Percentiles rank a stretch among this genome's conserved stretches.
phyloP scores from a whole-genome alignment of 768 basidiomycete species.

The Trichaptum fuscoviolaceum region DNA sequence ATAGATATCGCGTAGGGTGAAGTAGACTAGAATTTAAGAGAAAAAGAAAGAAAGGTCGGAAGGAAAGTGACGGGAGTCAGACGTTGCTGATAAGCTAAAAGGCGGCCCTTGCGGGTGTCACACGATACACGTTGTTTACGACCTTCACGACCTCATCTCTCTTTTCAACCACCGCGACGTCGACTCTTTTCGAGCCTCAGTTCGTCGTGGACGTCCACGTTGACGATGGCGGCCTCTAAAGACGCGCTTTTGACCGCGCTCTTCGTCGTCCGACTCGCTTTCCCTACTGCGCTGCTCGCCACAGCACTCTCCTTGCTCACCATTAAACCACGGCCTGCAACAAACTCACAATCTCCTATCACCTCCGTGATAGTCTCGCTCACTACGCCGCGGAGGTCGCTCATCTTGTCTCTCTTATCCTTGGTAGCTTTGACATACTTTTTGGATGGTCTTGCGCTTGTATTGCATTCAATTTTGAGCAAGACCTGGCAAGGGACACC shows the following conservation, averaged over 20 bases:
- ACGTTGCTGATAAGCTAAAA: neutral
- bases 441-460: slow-evolving; percentile 70
- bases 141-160: slow-evolving; percentile 4
- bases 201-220: slow-evolving; percentile 10
- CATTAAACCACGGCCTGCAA: slow-evolving; percentile 38
- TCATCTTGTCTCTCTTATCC: slow-evolving; percentile 69
- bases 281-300: slow-evolving; percentile 62
- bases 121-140: slow-evolving; percentile 1
- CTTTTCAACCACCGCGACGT: slow-evolving; percentile 7
- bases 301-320: slow-evolving; percentile 56
- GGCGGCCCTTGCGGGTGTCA: neutral
- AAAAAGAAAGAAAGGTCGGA: neutral
- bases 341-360: slow-evolving; percentile 53
- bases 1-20: neutral
- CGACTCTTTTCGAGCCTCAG: slow-evolving; percentile 1
- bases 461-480: slow-evolving; percentile 56
- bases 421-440: slow-evolving; percentile 70
- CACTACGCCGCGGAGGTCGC: slow-evolving; percentile 65
- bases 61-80: slow-evolving; percentile 1
- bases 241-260: slow-evolving; percentile 32
- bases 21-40: neutral
- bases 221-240: slow-evolving; percentile 16
- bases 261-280: slow-evolving; percentile 56
- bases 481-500: slow-evolving; percentile 50
- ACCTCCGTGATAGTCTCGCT: slow-evolving; percentile 72